phyloP scores from a whole-genome alignment of 2,329 filamentous ascomycete genomes.

The Pseudogymnoascus sp. region DNA sequence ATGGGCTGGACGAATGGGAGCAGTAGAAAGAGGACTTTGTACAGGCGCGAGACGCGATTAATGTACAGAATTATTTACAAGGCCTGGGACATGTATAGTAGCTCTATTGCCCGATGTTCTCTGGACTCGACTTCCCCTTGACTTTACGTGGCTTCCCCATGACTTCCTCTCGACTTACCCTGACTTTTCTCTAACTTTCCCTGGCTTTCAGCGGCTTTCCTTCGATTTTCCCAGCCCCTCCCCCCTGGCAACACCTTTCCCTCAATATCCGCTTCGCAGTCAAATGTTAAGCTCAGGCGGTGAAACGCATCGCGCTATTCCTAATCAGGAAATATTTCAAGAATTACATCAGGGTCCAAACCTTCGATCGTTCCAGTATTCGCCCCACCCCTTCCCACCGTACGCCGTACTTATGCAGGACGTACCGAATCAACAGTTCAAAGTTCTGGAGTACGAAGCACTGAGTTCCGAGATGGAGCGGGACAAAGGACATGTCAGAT shows the following conservation, averaged over 20 bases:
- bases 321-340: background rate
- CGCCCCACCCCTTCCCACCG: background rate
- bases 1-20: background rate
- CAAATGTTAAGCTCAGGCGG: background rate
- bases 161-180: background rate
- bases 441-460: background rate
- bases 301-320: background rate
- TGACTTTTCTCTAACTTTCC: background rate
- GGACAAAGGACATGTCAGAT: slow-evolving; percentile 1
- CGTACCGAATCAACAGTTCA: background rate
- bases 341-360: background rate
- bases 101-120: background rate
- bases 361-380: background rate
- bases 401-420: background rate
- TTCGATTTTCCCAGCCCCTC: background rate
- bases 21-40: background rate
- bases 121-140: background rate
- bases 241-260: background rate
- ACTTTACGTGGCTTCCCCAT: background rate
- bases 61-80: background rate
- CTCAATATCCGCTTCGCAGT: background rate
- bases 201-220: background rate
- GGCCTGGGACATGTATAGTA: background rate
- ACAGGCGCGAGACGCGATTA: background rate
- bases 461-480: background rate